Evolutionary conservation across 2,329 filamentous ascomycete genomes (phyloP), one percentile per base, ranked within the genome.

Genomic region (Aspergillus tanneri): DNA sequence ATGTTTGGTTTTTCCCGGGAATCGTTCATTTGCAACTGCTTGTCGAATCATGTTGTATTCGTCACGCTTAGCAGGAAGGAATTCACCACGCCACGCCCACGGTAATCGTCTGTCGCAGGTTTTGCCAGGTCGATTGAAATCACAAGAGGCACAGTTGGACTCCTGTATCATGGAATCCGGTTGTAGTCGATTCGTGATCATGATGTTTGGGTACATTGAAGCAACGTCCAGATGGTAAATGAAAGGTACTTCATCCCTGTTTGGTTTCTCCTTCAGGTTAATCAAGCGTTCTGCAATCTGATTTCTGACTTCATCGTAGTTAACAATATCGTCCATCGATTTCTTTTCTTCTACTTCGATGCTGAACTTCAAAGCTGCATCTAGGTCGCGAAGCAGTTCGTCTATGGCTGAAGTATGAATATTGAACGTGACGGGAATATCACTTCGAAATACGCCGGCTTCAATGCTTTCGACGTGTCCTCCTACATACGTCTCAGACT

Each of bases 131-230:
- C 93, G 80, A 59, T 99, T 99, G 77, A 99, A 99, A 68, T 99
- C 95, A 70, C 95, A 99, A 9, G 93, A 91, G 2, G 93, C 93
- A 63, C 95, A 99, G 61, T 96, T 90, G 0, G 91, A 89, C 67
- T 99, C 95, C 39, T 92, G 78, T 45, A 99, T 95, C 90, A 99
- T 95, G n/a, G 93, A 97, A 69, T 99, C 93, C 0, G 93, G 93
- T 60, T 99, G 93, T 38, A 99, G 72, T 68, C 93, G 87, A 69
- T 99, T 99, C 1, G 93, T 99, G 2, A 95, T 99, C 95, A 99
- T 99, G 68, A 99, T 99, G 70, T 99, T 99, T 8, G 93, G 93
- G 67, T 99, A 99, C 93, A 99, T 99, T 50, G 93, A 96, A 14
- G 93, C 93, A 49, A 99, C 95, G 65, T 99, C 93, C 73, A 99